Percentiles rank a stretch among this genome's conserved stretches.
Evolutionary conservation across 164 flowering plant species (phyloP).

Genomic region (Liquidambar formosana): DNA sequence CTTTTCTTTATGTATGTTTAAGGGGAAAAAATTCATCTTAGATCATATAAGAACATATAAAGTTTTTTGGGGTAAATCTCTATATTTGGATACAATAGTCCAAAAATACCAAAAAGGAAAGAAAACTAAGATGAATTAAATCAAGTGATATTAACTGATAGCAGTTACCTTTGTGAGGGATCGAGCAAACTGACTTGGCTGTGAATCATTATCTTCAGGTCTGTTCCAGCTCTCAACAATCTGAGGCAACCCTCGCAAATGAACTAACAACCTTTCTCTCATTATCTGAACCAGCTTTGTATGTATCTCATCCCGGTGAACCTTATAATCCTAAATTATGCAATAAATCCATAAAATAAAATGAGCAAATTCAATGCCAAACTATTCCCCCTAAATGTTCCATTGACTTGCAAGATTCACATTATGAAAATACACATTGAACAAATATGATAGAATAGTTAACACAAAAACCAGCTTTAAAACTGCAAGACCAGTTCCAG

Average conservation of each 20-base stretch:
- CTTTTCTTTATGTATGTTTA: too few species aligned
- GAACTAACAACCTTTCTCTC: conserved; percentile 89
- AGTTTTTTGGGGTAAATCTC: too few species aligned
- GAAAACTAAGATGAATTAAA: neutral
- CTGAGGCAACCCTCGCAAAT: conserved; percentile 85
- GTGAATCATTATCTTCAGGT: conserved; percentile 76
- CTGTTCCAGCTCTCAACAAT: conserved; percentile 91
- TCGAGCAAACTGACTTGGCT: conserved; percentile 91
- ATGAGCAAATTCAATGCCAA: neutral
- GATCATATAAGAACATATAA: too few species aligned
- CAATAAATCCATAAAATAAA: neutral
- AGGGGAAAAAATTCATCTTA: too few species aligned
- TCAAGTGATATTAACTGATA: neutral
- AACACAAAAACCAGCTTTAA: neutral
- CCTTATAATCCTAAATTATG: conserved; percentile 69
- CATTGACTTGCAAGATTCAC: neutral
- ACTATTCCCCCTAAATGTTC: neutral
- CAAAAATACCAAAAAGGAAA: conserved; percentile 2
- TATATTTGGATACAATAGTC: neutral
- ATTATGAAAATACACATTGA: neutral
- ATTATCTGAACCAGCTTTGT: conserved; percentile 95
- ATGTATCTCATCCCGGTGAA: conserved; percentile 95
- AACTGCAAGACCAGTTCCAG: neutral
- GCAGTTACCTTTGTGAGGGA: conserved; percentile 77
- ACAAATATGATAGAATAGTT: neutral